Conservation (phyloP, 352 stramenopile genomes). For the Pythium oligandrum region DNA sequence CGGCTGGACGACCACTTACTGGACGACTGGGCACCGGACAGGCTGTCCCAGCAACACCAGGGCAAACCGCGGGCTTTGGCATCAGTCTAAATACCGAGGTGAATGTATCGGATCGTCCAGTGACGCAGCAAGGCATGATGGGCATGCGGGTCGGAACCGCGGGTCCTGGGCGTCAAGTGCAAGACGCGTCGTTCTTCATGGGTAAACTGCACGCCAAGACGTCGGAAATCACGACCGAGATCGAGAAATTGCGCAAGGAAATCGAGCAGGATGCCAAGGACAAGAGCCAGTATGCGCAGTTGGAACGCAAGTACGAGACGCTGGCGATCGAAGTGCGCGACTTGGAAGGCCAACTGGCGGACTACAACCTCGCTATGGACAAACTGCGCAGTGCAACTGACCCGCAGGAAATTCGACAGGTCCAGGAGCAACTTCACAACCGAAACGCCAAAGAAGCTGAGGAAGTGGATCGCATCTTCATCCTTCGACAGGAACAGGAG, state of each 20-base stretch:
- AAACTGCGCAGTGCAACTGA: slow-evolving; percentile 79
- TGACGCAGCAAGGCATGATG: slow-evolving; percentile 92
- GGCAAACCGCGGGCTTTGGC: slow-evolving; percentile 61
- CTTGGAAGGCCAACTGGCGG: slow-evolving; percentile 88
- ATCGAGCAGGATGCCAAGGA: slow-evolving; percentile 84
- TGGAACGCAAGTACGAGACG: slow-evolving; percentile 75
- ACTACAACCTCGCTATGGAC: slow-evolving; percentile 94
- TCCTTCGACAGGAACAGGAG: slow-evolving; percentile 85
- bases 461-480: slow-evolving; percentile 87
- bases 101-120: slow-evolving; percentile 87
- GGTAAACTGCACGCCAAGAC: slow-evolving; percentile 89
- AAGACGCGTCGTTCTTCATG: slow-evolving; percentile 90
- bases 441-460: slow-evolving; percentile 83
- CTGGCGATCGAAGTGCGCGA: slow-evolving; percentile 66
- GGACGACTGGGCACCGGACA: slow-evolving; percentile 53
- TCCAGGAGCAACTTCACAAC: slow-evolving; percentile 59
- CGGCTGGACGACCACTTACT: slow-evolving; percentile 47
- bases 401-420: slow-evolving; percentile 57
- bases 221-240: slow-evolving; percentile 79
- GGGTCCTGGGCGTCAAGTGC: slow-evolving; percentile 71
- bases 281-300: slow-evolving; percentile 86
- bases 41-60: slow-evolving; percentile 51
- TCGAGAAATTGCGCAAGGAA: slow-evolving; percentile 75
- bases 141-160: slow-evolving; percentile 82
- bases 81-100: slow-evolving; percentile 89